phyloP scores from a whole-genome alignment of 495 filamentous ascomycete genomes.

The Tuber magnatum region DNA sequence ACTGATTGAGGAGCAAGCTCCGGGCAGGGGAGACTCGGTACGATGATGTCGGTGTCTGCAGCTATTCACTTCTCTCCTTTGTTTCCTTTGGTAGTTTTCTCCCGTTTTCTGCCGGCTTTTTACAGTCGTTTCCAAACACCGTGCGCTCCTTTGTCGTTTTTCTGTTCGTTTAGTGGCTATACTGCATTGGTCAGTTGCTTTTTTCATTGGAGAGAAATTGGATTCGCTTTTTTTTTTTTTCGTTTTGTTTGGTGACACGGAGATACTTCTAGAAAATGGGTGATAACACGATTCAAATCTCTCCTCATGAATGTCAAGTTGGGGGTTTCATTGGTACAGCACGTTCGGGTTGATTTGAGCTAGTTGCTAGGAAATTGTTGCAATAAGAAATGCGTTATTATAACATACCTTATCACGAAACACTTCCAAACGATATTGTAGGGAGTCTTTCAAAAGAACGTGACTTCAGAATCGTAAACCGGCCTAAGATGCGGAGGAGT shows the following conservation, averaged over 20 bases:
- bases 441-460: neutral
- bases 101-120: constrained; percentile 9
- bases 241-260: constrained; percentile 1
- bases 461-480: neutral
- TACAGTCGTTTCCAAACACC: constrained; percentile 15
- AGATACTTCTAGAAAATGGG: constrained; percentile 1
- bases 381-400: neutral
- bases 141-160: neutral
- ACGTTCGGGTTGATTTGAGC: neutral
- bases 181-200: constrained; percentile 13
- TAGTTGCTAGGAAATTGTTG: neutral
- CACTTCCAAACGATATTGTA: neutral
- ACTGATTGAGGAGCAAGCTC: constrained; percentile 19
- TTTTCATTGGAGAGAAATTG: constrained; percentile 7
- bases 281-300: constrained; percentile 3
- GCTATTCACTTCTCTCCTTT: constrained; percentile 19
- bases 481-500: neutral
- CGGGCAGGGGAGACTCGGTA: constrained; percentile 13
- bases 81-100: constrained; percentile 20
- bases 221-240: neutral
- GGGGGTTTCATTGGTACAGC: neutral
- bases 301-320: constrained; percentile 2
- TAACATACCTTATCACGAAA: neutral
- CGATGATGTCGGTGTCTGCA: constrained; percentile 28
- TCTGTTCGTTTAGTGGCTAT: constrained; percentile 22